Base-by-base conservation (phyloP, 2,329 filamentous ascomycete species). In the Plenodomus biglobosus region DNA sequence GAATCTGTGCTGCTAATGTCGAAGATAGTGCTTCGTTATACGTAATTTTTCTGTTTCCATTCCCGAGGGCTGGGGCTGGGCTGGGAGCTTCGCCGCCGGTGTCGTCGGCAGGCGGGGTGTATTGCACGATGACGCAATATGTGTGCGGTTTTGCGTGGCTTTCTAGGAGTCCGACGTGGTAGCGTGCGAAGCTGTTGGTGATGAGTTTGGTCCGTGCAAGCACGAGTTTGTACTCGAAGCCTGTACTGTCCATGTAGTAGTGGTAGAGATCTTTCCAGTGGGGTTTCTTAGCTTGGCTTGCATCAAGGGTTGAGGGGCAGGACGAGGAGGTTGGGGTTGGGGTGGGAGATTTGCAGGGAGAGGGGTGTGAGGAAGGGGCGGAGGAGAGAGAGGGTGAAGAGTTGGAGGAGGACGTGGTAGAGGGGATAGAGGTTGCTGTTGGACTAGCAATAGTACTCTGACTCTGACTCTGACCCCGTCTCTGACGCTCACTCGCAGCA, bases 181-280 rank as follows among this genome's bases (percentile, higher is more conserved):
- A 85, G 27, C 79, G 82, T 61, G 90, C 82, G 37, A 81, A 80
- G 0, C 71, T 63, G 34, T 80, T 79, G 10, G 75, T 73, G 3
- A 52, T 68, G 34, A 64, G 76, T 68, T 71, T 80, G 64, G 63
- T 65, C 22, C 86, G 81, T 2, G 78, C 78, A 13, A 94, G 72
- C 0, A 77, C 76, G 48, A 88, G 72, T 44, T 85, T 77, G 70
- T 90, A 90, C 3, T 75, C 68, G 65, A 90, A 88, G 40, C 78
- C 80, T 0, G 79, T 79, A 2, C 61, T 46, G 64, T 94, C 88
- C 16, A 70, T 72, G 69, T 87, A 90, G 51, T 88, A 69, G 50
- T 83, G 84, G 61, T 85, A 83, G n/a, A 60, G 47, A 48, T 70
- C 68, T 71, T 62, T 62, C 39, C 68, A 82, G 73, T 27, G 77